phyloP scores from a whole-genome alignment of 345 rosid genomes.

The Microcos paniculata region DNA sequence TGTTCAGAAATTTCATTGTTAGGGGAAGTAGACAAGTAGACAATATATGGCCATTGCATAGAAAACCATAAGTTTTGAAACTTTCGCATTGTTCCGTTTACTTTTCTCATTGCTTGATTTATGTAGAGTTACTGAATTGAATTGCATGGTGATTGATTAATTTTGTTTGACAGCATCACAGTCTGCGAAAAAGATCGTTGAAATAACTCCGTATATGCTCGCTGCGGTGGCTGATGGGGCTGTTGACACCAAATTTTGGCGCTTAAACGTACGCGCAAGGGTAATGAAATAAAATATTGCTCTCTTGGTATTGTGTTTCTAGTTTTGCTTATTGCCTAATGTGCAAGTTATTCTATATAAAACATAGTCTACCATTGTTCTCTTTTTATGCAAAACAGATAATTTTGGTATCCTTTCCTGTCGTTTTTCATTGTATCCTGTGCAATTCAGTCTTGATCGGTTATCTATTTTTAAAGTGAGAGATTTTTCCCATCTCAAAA shows the following conservation, averaged over 20 bases:
- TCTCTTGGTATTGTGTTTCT: background rate
- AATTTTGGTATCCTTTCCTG: background rate
- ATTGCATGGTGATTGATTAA: background rate
- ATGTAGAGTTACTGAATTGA: background rate
- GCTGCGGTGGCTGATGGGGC: slow-evolving; percentile 92
- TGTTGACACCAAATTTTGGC: slow-evolving; percentile 89
- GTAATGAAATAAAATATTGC: slow-evolving; percentile 23
- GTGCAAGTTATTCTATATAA: background rate
- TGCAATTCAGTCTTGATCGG: background rate
- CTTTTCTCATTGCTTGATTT: background rate
- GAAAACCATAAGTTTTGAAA: background rate
- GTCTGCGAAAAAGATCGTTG: slow-evolving; percentile 75
- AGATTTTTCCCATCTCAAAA: background rate
- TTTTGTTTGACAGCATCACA: slow-evolving; percentile 56
- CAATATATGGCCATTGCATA: background rate
- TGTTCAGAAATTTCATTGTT: background rate
- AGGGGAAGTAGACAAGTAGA: background rate
- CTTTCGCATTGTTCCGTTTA: background rate
- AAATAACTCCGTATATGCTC: slow-evolving; percentile 81
- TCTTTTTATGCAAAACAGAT: background rate
- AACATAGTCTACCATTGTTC: background rate
- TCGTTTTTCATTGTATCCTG: background rate
- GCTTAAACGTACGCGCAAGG: slow-evolving; percentile 73
- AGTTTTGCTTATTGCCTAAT: background rate
- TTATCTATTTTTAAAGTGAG: background rate